These are phyloP conservation scores for Pharus latifolius DNA, from an alignment of 176 grass and related monocot genomes.

Conservation along the genomic window DNA sequence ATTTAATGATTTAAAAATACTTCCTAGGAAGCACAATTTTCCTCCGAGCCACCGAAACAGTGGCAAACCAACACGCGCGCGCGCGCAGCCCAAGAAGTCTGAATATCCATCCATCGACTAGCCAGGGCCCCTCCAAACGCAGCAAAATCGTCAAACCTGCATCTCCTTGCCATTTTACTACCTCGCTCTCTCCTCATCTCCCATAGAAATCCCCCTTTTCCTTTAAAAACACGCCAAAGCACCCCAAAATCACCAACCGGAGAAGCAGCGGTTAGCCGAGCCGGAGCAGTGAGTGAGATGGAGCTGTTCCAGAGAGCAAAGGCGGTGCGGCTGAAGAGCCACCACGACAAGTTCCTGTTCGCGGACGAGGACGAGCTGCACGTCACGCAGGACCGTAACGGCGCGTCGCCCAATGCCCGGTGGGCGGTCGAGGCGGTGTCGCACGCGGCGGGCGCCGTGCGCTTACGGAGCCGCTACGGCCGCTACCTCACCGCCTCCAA, in stretches of 20 bases:
- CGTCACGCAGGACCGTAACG: slow-evolving; percentile 66
- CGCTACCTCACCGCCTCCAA: slow-evolving; percentile 72
- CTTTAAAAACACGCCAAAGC: too few species aligned
- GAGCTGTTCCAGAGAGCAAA: slow-evolving; percentile 70
- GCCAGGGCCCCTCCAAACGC: not conserved
- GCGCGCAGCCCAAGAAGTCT: too few species aligned
- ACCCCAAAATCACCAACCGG: not conserved
- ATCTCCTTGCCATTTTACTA: not conserved
- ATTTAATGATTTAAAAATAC: too few species aligned
- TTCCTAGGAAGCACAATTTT: too few species aligned
- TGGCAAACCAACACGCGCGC: too few species aligned
- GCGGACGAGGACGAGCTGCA: slow-evolving; percentile 83
- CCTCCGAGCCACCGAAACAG: too few species aligned
- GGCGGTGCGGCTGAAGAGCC: slow-evolving; percentile 72
- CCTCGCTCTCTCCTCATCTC: not conserved
- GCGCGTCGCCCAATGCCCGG: slow-evolving; percentile 36
- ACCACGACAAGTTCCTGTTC: slow-evolving; percentile 81
- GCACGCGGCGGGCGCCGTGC: slow-evolving; percentile 2
- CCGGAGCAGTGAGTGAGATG: too few species aligned
- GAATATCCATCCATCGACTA: too few species aligned
- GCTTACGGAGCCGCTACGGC: slow-evolving; percentile 51
- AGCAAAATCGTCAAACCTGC: too few species aligned
- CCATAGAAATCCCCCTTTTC: too few species aligned
- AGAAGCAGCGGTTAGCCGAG: too few species aligned
- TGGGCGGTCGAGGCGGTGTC: slow-evolving; percentile 57